Conservation (phyloP, 768 basidiomycete genomes). For the Termitomyces sp. region DNA sequence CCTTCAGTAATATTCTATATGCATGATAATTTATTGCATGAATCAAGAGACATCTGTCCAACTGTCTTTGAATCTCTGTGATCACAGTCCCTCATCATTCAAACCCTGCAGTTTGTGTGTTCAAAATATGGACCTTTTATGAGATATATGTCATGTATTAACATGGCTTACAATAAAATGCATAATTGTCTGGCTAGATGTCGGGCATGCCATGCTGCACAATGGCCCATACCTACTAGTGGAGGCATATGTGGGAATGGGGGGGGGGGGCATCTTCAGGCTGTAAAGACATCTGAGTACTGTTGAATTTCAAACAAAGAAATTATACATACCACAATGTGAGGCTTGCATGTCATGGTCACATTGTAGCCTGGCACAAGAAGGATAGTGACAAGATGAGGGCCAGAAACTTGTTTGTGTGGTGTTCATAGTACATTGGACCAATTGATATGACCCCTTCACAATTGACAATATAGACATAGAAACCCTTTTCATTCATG, state of each 20-base stretch:
- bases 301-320: background rate
- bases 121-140: too few relatives aligned
- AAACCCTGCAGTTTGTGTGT: too few relatives aligned
- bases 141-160: too few relatives aligned
- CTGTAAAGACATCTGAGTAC: background rate
- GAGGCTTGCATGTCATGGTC: background rate
- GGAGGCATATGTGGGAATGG: background rate
- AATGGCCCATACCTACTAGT: too few relatives aligned
- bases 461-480: background rate
- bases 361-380: background rate
- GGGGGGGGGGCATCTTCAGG: background rate
- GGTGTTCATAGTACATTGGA: background rate
- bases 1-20: too few relatives aligned
- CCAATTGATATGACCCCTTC: background rate
- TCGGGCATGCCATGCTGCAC: too few relatives aligned
- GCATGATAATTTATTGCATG: too few relatives aligned
- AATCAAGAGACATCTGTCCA: too few relatives aligned
- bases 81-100: too few relatives aligned
- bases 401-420: background rate
- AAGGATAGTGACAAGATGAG: background rate
- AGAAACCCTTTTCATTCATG: background rate
- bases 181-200: too few relatives aligned
- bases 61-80: too few relatives aligned
- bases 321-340: background rate
- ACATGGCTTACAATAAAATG: too few relatives aligned